Base-by-base conservation (phyloP, 2,329 filamentous ascomycete species). In the Fusarium goolgardi region DNA sequence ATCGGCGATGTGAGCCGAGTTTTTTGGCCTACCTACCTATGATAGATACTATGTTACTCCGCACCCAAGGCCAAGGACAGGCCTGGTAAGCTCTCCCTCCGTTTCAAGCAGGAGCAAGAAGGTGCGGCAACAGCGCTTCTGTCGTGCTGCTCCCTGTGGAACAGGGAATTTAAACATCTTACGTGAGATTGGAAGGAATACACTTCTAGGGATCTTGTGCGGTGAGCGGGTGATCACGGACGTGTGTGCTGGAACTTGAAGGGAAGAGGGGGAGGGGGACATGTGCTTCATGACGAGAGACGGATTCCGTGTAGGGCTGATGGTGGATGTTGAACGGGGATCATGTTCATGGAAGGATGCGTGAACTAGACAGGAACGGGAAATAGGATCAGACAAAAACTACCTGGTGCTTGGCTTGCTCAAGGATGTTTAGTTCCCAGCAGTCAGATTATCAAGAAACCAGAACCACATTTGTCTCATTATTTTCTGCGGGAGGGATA, bases 151-250 rank as follows among this genome's bases (percentile, higher is more conserved):
- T 32, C 51, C 35, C n/a, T 21, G 46, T 34, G 34, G 39, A 50
- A 25, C 44, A 37, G 61, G 44, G 59, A 60, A 67, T 68, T 72
- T 73, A 72, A 56, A 64, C 61, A 63, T 73, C 70, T 73, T 39
- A 73, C 71, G 71, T 73, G 70, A 73, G 71, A 73, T 57, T 51
- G 55, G 40, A 49, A 45, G 49, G 32, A 61, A 59, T 52, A 23
- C 47, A 31, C 57, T 41, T 27, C 15, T 34, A 25, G 31, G 54
- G 59, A 41, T 39, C 52, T 23, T 59, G 46, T 52, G 40, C 37
- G 45, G 52, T 58, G 56, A 57, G 57, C 66, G 65, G 59, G 65
- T 71, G 70, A 67, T 71, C 55, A 69, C 50, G 59, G 58, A 45
- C 27, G 27, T 31, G 12, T 20, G 18, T 45, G 35, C n/a, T 45